A percentile compares a stretch with the other conserved stretches of the same genome.
Evolutionary conservation across 805 yeast species (phyloP).

Genomic region (Kodamaea nitidulidarum): DNA sequence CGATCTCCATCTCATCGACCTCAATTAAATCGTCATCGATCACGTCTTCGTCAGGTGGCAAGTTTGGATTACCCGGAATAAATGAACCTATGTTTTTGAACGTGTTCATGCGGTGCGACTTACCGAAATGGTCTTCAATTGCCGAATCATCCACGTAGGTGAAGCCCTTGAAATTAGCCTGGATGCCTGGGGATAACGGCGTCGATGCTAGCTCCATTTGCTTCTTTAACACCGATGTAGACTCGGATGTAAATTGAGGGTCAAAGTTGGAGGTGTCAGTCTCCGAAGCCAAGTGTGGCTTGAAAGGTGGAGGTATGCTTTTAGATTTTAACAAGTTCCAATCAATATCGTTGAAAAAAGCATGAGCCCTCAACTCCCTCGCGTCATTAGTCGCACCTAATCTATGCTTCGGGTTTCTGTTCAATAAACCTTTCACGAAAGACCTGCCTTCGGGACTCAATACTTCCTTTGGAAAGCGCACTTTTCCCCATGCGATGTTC

Average conservation of each 20-base stretch:
- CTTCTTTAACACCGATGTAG: slow-evolving; percentile 74
- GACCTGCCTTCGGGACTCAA: slow-evolving; percentile 89
- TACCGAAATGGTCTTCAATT: slow-evolving; percentile 76
- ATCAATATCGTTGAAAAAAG: slow-evolving; percentile 86
- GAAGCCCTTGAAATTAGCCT: slow-evolving; percentile 94
- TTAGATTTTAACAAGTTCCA: slow-evolving; percentile 78
- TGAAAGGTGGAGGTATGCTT: slow-evolving; percentile 92
- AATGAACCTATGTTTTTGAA: slow-evolving; percentile 59
- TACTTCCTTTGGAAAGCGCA: slow-evolving; percentile 94
- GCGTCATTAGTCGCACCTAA: slow-evolving; percentile 91
- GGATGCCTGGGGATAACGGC: slow-evolving; percentile 91
- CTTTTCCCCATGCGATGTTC: slow-evolving; percentile 97
- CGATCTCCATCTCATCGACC: slow-evolving; percentile 46
- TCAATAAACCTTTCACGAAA: slow-evolving; percentile 90
- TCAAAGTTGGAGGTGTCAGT: slow-evolving; percentile 96
- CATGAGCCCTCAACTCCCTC: slow-evolving; percentile 84
- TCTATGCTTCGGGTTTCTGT: slow-evolving; percentile 94
- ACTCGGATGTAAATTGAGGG: slow-evolving; percentile 93
- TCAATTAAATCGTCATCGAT: slow-evolving; percentile 64
- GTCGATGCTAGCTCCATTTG: slow-evolving; percentile 65
- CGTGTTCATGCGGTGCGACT: slow-evolving; percentile 33
- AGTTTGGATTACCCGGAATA: slow-evolving; percentile 73
- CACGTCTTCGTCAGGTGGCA: slow-evolving; percentile 81
- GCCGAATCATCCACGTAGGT: slow-evolving; percentile 94
- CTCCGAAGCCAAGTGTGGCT: slow-evolving; percentile 87